phyloP scores from a whole-genome alignment of 2,329 filamentous ascomycete genomes.

The Parafenestella ontariensis region DNA sequence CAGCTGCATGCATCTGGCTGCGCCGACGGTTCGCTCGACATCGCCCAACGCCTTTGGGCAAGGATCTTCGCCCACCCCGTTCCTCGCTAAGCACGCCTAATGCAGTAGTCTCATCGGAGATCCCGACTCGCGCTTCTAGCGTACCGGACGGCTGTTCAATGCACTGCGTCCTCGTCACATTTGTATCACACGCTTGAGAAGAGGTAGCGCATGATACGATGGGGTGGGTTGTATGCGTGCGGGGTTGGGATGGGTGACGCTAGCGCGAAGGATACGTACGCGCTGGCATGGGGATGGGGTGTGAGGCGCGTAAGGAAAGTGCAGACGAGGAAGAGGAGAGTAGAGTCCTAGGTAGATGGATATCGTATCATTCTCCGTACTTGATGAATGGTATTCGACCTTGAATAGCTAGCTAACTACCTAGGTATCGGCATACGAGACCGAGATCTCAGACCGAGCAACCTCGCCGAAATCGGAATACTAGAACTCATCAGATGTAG shows the following conservation, averaged over 20 bases:
- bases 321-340: no score
- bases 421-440: no score
- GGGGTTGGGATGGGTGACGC: background rate
- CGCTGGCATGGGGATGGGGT: no score
- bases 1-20: no score
- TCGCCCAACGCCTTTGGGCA: background rate
- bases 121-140: constrained; percentile 1
- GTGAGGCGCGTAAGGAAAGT: no score
- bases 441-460: background rate
- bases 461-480: background rate
- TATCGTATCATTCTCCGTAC: no score
- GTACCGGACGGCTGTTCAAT: background rate
- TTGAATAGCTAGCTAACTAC: background rate
- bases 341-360: no score
- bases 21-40: constrained; percentile 1
- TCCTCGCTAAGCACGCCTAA: background rate
- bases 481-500: background rate
- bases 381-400: background rate
- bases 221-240: no score
- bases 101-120: constrained; percentile 1
- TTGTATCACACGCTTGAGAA: background rate
- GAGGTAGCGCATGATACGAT: no score
- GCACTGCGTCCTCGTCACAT: background rate
- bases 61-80: background rate
- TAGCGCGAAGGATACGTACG: no score